Conservation (phyloP, 805 yeast genomes). For the Pichia membranifaciens region DNA sequence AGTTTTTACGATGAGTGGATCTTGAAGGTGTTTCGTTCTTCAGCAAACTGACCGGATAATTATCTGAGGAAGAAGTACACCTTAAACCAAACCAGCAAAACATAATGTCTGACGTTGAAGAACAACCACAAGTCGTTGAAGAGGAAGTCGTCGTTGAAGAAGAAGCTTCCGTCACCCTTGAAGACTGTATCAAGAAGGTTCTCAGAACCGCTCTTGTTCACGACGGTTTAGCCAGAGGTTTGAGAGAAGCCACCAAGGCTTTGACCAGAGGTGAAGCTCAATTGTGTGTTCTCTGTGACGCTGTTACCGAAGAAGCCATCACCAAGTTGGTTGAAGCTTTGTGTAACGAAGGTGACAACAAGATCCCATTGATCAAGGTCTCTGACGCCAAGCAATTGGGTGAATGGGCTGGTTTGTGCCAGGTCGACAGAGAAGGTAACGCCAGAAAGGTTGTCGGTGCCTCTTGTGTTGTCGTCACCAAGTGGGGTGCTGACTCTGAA, state of each 20-base stretch:
- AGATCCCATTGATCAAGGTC: slow-evolving; percentile 97
- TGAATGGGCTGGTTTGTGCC: slow-evolving; percentile 99
- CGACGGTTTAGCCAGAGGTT: slow-evolving; percentile 99
- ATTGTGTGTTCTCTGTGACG: slow-evolving; percentile 94
- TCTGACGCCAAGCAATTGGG: slow-evolving; percentile 99
- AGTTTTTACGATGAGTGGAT: too few species aligned
- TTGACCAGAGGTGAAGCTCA: slow-evolving; percentile 96
- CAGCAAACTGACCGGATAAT: slow-evolving; percentile 32
- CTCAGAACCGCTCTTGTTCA: slow-evolving; percentile 96
- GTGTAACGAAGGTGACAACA: slow-evolving; percentile 94
- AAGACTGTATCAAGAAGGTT: slow-evolving; percentile 97
- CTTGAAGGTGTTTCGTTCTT: background rate
- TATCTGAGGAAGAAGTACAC: slow-evolving; percentile 36
- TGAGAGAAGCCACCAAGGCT: slow-evolving; percentile 99
- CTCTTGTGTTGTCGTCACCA: slow-evolving; percentile 97
- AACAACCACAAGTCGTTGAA: slow-evolving; percentile 72
- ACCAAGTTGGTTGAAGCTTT: slow-evolving; percentile 97
- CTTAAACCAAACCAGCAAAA: slow-evolving; percentile 7
- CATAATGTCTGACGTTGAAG: slow-evolving; percentile 88
- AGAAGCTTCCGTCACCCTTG: slow-evolving; percentile 87
- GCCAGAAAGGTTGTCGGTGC: slow-evolving; percentile 99
- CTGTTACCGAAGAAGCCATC: slow-evolving; percentile 97
- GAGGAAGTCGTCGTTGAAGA: slow-evolving; percentile 74
- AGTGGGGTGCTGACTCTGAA: slow-evolving; percentile 99
- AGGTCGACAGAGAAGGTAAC: slow-evolving; percentile 99